Base-by-base conservation (phyloP, 2,329 filamentous ascomycete genomes). In the Didymellaceae sp. region DNA sequence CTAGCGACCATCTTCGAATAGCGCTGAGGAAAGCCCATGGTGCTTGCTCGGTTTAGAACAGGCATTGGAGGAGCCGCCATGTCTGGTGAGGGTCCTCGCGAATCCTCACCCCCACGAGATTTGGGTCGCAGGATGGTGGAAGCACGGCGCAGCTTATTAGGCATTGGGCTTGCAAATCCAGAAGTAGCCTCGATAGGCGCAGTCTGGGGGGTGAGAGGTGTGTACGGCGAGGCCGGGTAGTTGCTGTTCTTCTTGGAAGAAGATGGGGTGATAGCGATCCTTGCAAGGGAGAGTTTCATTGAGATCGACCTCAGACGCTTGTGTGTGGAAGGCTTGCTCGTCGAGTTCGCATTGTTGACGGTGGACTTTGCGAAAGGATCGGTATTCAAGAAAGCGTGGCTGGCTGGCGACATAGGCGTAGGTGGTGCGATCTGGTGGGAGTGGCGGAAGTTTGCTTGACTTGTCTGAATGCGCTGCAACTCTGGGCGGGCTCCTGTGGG, bases 261-360 rank as follows among this genome's bases (percentile, higher is more conserved):
- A 0, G 67, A 63, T 1, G 70, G 70, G 2, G 59, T 59, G 22
- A 74, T 71, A 38, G 72, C 69, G 21, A 74, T 73, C 49, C 68
- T 68, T 25, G 72, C 72, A 1, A 74, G 64, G 1, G 70, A 68
- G 3, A 74, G 65, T 37, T 67, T 71, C 57, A 68, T 66, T 1
- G 68, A 72, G 38, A 74, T 74, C 28, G 67, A 71, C 8, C 72
- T 65, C 17, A 74, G 57, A 3, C 72, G 71, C 46, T 59, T 66
- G 60, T 74, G 71, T 2, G 71, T 56, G n/a, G 62, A 61, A 6
- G 61, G 55, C 45, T 71, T 64, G 58, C 68, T 66, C 39, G 70
- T 67, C 16, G 70, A 68, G 6, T 68, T 70, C 5, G 67, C 59
- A 1, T 67, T 61, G 31, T 56, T 61, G 9, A 58, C 63, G 13